Base-by-base conservation (phyloP, 805 yeast species). In the Lachancea dasiensis region DNA sequence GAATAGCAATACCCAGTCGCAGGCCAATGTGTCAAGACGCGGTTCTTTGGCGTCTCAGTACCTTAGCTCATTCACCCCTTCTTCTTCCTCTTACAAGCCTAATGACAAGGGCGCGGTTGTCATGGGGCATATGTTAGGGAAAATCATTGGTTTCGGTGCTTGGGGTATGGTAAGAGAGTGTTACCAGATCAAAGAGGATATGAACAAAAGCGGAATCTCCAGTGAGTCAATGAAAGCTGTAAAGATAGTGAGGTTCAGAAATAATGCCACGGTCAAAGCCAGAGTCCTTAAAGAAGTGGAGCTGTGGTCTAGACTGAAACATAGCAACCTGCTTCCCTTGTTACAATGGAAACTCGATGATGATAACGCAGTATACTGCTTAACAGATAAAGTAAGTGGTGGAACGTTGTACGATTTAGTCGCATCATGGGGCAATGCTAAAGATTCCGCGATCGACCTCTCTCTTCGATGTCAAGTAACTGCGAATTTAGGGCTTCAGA, bases 111-210 rank as follows among this genome's bases (percentile, higher is more conserved):
- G 94, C 1, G 79, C 83, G 10, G 56, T 70, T 17, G 75, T 86
- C 1, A 47, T 81, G 63, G 78, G 75, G 11, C 76, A 77, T 47
- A 69, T 61, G 22, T 55, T 87, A 21, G 95, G 94, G 1, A 77
- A 77, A 48, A 72, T 81, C 8, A 79, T 86, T 44, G 95, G 95
- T 1, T 76, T 75, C 54, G 96, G 97, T 10, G 94, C 95, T 0
- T 89, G 92, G 82, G 95, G 95, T 8, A 72, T 80, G 20, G 81
- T 87, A 8, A 65, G 95, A 41, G 90, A 83, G 54, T 83, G 90
- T 45, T 58, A 29, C 16, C 27, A 38, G n/a, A 23, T 16, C 8
- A 16, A 17, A 7, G 42, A 36, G n/a, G 10, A 52, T 6, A 45
- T 59, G 11, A 41, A 49, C 10, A 54, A 53, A 17, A 48, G 44